phyloP scores from a whole-genome alignment of 2,329 filamentous ascomycete species.

The Furcasterigmium sp. region DNA sequence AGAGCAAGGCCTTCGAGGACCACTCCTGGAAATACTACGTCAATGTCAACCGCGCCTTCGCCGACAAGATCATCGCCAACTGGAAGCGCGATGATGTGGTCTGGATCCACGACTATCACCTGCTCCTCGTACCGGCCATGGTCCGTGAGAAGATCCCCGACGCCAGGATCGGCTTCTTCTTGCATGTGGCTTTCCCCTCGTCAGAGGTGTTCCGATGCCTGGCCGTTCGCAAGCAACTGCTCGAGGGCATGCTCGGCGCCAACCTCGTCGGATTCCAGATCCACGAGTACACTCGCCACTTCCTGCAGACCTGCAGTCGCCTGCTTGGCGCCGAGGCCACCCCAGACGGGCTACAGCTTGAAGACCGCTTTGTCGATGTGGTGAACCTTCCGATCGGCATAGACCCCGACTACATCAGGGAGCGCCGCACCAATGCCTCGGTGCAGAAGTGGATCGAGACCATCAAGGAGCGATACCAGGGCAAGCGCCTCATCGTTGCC shows the following conservation, averaged over 20 bases:
- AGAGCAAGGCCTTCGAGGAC: slow-evolving; percentile 96
- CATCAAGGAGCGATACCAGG: slow-evolving; percentile 78
- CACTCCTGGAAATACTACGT: slow-evolving; percentile 96
- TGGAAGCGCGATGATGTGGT: slow-evolving; percentile 92
- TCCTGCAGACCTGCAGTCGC: slow-evolving; percentile 91
- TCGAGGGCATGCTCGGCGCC: slow-evolving; percentile 89
- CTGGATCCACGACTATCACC: slow-evolving; percentile 95
- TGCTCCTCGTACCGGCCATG: slow-evolving; percentile 84
- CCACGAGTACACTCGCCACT: slow-evolving; percentile 87
- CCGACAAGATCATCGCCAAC: slow-evolving; percentile 81
- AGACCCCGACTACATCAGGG: slow-evolving; percentile 69
- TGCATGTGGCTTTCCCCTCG: slow-evolving; percentile 92
- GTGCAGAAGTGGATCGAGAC: slow-evolving; percentile 75
- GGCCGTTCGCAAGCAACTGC: slow-evolving; percentile 76
- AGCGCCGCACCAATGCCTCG: slow-evolving; percentile 65
- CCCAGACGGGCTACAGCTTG: slow-evolving; percentile 80
- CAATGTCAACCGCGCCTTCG: slow-evolving; percentile 88
- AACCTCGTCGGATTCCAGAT: slow-evolving; percentile 94
- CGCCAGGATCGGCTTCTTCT: slow-evolving; percentile 92
- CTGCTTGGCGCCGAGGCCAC: slow-evolving; percentile 87
- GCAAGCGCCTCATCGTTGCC: slow-evolving; percentile 86
- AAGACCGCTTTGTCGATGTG: slow-evolving; percentile 90
- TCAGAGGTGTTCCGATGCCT: slow-evolving; percentile 94
- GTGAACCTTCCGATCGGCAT: slow-evolving; percentile 84
- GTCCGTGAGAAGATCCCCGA: slow-evolving; percentile 85